Conservation (phyloP, 2,329 filamentous ascomycete genomes). For the Verticillium zaregamsianum region DNA sequence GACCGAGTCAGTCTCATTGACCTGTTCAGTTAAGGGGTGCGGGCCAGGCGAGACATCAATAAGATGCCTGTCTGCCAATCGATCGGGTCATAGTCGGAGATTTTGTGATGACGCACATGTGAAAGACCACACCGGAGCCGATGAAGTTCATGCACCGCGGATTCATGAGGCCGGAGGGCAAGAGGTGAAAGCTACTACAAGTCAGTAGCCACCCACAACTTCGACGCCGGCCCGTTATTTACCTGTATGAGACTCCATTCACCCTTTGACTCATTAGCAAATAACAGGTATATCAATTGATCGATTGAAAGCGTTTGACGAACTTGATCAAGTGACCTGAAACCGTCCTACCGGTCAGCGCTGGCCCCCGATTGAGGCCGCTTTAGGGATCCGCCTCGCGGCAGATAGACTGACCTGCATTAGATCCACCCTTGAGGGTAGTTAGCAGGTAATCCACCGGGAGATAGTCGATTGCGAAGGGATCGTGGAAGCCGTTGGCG, state of each 20-base stretch:
- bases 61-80: conserved; percentile 13
- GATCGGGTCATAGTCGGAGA: conserved; percentile 12
- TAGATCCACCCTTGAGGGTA: conserved; percentile 13
- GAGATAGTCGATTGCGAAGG: conserved; percentile 12
- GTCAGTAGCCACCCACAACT: conserved; percentile 15
- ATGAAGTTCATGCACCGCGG: conserved; percentile 47
- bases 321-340: conserved; percentile 16
- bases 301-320: conserved; percentile 2
- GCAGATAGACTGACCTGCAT: background rate
- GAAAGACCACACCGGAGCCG: conserved; percentile 1
- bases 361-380: conserved; percentile 11
- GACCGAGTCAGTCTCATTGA: conserved; percentile 17
- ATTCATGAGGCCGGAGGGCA: conserved; percentile 3
- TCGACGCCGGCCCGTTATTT: conserved; percentile 14
- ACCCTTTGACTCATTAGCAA: conserved; percentile 12
- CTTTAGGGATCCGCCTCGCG: background rate
- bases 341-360: conserved; percentile 13
- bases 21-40: conserved; percentile 13
- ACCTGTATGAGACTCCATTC: conserved; percentile 4
- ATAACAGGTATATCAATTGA: conserved; percentile 4
- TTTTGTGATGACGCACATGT: conserved; percentile 16
- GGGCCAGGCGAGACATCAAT: conserved; percentile 17
- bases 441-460: conserved; percentile 15
- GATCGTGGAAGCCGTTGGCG: conserved; percentile 10
- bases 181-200: conserved; percentile 13